Percentiles rank a stretch among this genome's conserved stretches.
Conservation (phyloP, 2,329 filamentous ascomycete species). For the Colletotrichum godetiae region DNA sequence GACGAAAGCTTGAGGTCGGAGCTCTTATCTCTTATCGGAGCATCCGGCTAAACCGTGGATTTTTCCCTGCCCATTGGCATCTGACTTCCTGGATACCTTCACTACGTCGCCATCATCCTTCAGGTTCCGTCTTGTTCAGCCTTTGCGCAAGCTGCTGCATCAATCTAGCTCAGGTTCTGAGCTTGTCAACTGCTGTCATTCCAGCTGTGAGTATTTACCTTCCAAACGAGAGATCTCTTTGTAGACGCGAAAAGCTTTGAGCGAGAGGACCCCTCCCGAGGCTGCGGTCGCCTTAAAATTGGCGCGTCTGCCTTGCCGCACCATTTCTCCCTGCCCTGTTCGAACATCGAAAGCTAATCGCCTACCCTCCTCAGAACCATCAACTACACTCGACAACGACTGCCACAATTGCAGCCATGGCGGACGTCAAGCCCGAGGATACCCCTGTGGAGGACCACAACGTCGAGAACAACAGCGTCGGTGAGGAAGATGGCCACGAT, state of each 20-base stretch:
- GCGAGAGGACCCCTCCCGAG: conserved; percentile 16
- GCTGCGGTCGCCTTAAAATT: conserved; percentile 18
- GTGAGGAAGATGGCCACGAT: conserved; percentile 56
- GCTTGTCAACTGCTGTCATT: not conserved
- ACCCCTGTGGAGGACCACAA: conserved; percentile 44
- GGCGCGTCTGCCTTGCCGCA: conserved; percentile 18
- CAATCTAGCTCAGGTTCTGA: conserved; percentile 14
- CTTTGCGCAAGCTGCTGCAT: conserved; percentile 18
- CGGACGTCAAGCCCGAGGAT: conserved; percentile 44
- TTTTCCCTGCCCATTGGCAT: conserved; percentile 21
- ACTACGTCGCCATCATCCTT: conserved; percentile 5
- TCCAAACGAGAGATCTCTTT: not conserved
- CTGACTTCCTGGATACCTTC: conserved; percentile 7
- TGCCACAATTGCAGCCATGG: conserved; percentile 37
- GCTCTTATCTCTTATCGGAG: conserved; percentile 34
- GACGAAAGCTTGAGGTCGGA: not conserved
- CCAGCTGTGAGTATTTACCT: not conserved
- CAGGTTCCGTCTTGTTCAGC: conserved; percentile 3
- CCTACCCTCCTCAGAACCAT: not conserved
- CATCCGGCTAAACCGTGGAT: conserved; percentile 30
- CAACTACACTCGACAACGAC: not conserved
- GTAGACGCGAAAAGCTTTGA: not conserved
- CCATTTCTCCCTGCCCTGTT: not conserved
- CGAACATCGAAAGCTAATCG: not conserved
- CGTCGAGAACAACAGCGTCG: conserved; percentile 41